Conservation (phyloP, 495 filamentous ascomycete genomes). For the Penicillium riverlandense region DNA sequence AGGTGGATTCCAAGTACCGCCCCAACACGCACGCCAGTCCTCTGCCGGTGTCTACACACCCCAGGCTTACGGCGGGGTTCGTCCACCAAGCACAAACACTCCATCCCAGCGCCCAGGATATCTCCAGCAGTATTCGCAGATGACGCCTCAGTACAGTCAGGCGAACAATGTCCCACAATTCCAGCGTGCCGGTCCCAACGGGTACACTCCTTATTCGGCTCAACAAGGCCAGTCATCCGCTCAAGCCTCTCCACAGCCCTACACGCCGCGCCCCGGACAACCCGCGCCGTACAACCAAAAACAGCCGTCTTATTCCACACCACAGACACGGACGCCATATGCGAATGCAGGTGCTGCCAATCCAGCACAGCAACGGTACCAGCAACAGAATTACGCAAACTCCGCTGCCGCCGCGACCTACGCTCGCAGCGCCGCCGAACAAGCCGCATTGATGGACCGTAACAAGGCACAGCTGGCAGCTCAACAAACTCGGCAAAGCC, state of each 20-base stretch:
- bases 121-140: slow-evolving; percentile 30
- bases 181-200: slow-evolving; percentile 33
- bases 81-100: slow-evolving; percentile 39
- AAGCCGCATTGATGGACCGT: slow-evolving; percentile 37
- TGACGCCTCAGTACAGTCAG: slow-evolving; percentile 30
- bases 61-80: slow-evolving; percentile 26
- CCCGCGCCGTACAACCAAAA: slow-evolving; percentile 18
- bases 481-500: slow-evolving; percentile 24
- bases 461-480: slow-evolving; percentile 39
- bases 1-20: slow-evolving; percentile 27
- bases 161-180: slow-evolving; percentile 28
- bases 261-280: slow-evolving; percentile 35
- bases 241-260: slow-evolving; percentile 30
- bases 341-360: slow-evolving; percentile 17
- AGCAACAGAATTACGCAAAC: slow-evolving; percentile 11
- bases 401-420: slow-evolving; percentile 35
- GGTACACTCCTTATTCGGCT: slow-evolving; percentile 26
- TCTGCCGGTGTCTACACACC: slow-evolving; percentile 25
- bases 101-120: slow-evolving; percentile 34
- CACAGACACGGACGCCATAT: slow-evolving; percentile 23
- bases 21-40: slow-evolving; percentile 35
- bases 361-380: slow-evolving; percentile 6
- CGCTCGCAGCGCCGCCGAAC: slow-evolving; percentile 39
- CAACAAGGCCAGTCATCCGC: slow-evolving; percentile 22
- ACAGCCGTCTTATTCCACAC: slow-evolving; percentile 12